phyloP scores from a whole-genome alignment of 2,329 filamentous ascomycete species.

The Penicillium sp. region DNA sequence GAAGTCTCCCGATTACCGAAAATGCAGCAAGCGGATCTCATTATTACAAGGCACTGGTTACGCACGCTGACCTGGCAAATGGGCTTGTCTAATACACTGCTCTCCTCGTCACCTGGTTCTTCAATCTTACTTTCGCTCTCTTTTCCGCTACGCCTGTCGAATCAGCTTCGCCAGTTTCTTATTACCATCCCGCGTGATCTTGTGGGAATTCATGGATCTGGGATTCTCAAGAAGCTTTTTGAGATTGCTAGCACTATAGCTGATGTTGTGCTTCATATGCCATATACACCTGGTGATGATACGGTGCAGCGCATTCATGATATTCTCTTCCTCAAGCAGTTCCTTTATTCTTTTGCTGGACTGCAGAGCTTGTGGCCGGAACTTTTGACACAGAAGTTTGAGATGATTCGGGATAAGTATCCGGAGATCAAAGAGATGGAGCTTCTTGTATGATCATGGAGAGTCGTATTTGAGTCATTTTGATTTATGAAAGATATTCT shows the following conservation, averaged over 20 bases:
- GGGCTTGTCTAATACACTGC: slow-evolving; percentile 49
- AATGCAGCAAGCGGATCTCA: slow-evolving; percentile 52
- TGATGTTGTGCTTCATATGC: slow-evolving; percentile 57
- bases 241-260: slow-evolving; percentile 62
- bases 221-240: slow-evolving; percentile 60
- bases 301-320: slow-evolving; percentile 53
- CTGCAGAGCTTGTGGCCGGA: slow-evolving; percentile 49
- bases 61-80: slow-evolving; percentile 52
- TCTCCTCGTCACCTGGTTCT: slow-evolving; percentile 35
- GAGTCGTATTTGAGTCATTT: not conserved
- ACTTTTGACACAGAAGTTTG: slow-evolving; percentile 46
- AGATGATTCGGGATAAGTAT: slow-evolving; percentile 26
- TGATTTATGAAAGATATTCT: not conserved
- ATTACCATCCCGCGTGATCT: slow-evolving; percentile 45
- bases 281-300: slow-evolving; percentile 48
- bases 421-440: slow-evolving; percentile 11
- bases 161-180: slow-evolving; percentile 45
- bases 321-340: slow-evolving; percentile 54
- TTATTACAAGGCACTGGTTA: slow-evolving; percentile 53
- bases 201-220: slow-evolving; percentile 57
- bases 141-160: slow-evolving; percentile 47
- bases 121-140: slow-evolving; percentile 41
- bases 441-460: not conserved
- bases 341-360: slow-evolving; percentile 52
- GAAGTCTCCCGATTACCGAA: slow-evolving; percentile 41